Percentiles rank a stretch among this genome's conserved stretches.
Conservation (phyloP, 2,329 filamentous ascomycete genomes). For the Xylaria sp. region DNA sequence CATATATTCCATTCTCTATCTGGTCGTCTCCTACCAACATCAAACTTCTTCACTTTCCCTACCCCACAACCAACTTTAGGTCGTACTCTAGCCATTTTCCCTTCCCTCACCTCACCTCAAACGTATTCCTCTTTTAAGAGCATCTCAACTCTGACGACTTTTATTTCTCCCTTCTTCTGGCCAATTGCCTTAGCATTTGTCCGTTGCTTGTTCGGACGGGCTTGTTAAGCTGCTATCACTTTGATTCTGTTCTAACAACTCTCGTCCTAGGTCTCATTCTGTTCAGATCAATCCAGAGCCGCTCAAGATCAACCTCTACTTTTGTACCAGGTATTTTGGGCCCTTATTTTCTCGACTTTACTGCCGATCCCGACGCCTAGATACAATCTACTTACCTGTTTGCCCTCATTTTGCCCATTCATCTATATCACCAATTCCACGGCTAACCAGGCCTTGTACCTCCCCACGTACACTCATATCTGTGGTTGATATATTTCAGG, state of each 20-base stretch:
- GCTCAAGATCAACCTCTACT: conserved; percentile 37
- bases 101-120: not conserved
- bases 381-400: not conserved
- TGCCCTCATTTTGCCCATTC: not conserved
- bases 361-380: not conserved
- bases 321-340: conserved; percentile 44
- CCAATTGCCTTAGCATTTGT: not conserved
- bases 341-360: not conserved
- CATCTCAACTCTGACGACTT: not conserved
- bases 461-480: not conserved
- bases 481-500: not conserved
- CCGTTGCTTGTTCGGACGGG: not conserved
- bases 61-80: too few relatives aligned
- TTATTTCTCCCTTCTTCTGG: not conserved
- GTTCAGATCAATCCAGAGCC: conserved; percentile 35
- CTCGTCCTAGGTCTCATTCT: conserved; percentile 39
- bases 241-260: conserved; percentile 15
- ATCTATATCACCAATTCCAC: not conserved
- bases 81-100: not conserved
- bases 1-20: not conserved
- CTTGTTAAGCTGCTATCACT: not conserved
- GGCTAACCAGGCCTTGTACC: not conserved
- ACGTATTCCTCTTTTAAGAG: not conserved
- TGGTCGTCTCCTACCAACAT: not conserved
- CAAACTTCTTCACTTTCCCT: not conserved